These are phyloP conservation scores for Plasmodium chabaudi DNA, from an alignment of 169 alveolate genomes.

Conservation along the genomic window DNA sequence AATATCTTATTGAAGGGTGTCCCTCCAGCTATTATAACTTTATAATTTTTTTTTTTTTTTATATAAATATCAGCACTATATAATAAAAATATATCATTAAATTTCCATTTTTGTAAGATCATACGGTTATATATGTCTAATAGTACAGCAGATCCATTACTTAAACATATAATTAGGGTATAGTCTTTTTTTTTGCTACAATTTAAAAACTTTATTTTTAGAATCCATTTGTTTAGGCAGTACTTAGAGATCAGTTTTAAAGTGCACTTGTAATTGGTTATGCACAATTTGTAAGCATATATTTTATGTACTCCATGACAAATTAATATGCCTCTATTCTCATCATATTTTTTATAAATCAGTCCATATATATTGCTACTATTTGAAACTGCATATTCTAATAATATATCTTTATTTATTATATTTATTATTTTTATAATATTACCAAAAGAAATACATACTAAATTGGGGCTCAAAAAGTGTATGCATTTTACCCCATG, in stretches of 20 bases:
- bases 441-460: conserved; percentile 65
- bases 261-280: background rate
- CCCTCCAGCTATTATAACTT: conserved; percentile 44
- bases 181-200: background rate
- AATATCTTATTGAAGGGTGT: conserved; percentile 71
- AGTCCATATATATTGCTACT: conserved; percentile 71
- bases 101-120: conserved; percentile 26
- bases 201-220: conserved; percentile 19
- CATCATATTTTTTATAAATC: conserved; percentile 6
- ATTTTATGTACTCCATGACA: conserved; percentile 75
- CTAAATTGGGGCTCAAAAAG: conserved; percentile 6
- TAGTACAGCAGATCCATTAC: conserved; percentile 54
- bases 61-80: conserved; percentile 71
- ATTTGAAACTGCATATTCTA: conserved; percentile 37
- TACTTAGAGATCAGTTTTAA: conserved; percentile 21
- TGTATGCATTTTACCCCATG: conserved; percentile 58
- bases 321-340: conserved; percentile 29
- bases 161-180: conserved; percentile 23
- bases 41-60: conserved; percentile 29
- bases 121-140: conserved; percentile 54
- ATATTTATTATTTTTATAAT: conserved; percentile 56
- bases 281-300: conserved; percentile 14
- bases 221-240: conserved; percentile 64
- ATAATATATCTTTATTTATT: conserved; percentile 20
- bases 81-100: conserved; percentile 48